Evolutionary conservation across 768 basidiomycete species (phyloP), one percentile per base, ranked within the genome.

Genomic region (Leccinum disarticulatum): DNA sequence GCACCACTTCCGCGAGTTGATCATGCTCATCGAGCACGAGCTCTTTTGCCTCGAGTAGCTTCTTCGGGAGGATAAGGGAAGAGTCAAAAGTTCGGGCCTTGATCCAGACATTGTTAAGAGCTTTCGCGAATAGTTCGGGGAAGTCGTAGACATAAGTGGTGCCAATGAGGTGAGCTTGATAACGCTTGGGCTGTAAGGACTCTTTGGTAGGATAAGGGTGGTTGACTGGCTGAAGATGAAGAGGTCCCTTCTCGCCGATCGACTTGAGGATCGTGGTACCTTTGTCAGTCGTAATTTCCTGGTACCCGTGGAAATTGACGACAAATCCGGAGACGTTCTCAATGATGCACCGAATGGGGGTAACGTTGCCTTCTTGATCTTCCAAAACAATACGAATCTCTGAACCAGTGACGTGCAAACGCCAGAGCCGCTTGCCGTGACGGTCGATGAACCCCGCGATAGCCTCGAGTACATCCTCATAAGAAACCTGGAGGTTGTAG

Each of bases 61-160:
- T 83, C 72, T 91, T 89, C 6, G 97, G 97, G 36, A 86, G 68
- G 36, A 82, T 80, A 54, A 95, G 76, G 17, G 86, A 83, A 13
- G 92, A 78, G 68, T 91, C 84, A 28, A 74, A 76, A 43, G 77
- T 74, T 43, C 88, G 84, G 48, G 85, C 85, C 66, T 87, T 86
- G 63, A 83, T 78, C 97, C 97, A 99, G 62, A 94, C 82, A 68
- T 95, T 93, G 69, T 94, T 91, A 60, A 98, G 79, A 7, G 96
- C 95, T 78, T 98, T 98, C 41, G 95, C 89, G 82, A 98, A 99
- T 63, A 99, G 86, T 68, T 97, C 97, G 46, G 97, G 97, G 88
- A 98, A 99, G 77, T 98, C 97, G 76, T 98, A 98, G 33, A 91
- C 95, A 73, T 98, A 99, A 54, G 97, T 99, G 31, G 97, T 99